Conservation (phyloP, 2,329 filamentous ascomycete genomes). For the Sclerotinia spermophila region DNA sequence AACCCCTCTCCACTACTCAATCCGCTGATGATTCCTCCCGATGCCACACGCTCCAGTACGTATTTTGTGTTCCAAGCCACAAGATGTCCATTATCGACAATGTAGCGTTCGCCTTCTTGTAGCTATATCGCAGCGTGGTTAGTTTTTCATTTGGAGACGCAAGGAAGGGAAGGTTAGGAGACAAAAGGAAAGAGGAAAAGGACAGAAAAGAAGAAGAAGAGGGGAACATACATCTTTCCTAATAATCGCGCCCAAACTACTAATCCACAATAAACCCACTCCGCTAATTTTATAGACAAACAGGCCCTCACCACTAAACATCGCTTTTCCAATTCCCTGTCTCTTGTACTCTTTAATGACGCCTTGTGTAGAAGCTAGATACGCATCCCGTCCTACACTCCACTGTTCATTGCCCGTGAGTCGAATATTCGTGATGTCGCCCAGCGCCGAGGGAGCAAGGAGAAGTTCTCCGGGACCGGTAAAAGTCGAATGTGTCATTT, state of each 20-base stretch:
- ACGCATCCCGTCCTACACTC: constrained; percentile 83
- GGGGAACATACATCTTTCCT: constrained; percentile 73
- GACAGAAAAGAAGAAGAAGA: background rate
- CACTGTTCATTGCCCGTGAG: constrained; percentile 70
- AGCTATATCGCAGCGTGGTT: background rate
- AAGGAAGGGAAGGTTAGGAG: background rate
- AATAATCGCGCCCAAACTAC: constrained; percentile 92
- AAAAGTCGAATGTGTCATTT: constrained; percentile 74
- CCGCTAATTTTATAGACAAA: constrained; percentile 87
- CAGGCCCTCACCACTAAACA: constrained; percentile 90
- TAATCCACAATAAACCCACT: constrained; percentile 79
- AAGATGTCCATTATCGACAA: constrained; percentile 87
- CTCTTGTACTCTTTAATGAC: constrained; percentile 83
- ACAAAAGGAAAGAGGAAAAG: background rate
- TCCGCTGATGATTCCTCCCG: constrained; percentile 88
- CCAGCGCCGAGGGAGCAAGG: constrained; percentile 73
- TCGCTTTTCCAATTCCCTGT: constrained; percentile 81
- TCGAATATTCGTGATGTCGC: constrained; percentile 79
- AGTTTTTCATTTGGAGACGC: background rate
- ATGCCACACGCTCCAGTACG: constrained; percentile 81
- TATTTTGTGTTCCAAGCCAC: constrained; percentile 98
- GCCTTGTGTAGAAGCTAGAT: constrained; percentile 81
- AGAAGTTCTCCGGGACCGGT: constrained; percentile 90
- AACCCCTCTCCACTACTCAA: constrained; percentile 79
- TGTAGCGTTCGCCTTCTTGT: constrained; percentile 73